phyloP scores from a whole-genome alignment of 495 filamentous ascomycete species.

The Aspergillus cavernicola region DNA sequence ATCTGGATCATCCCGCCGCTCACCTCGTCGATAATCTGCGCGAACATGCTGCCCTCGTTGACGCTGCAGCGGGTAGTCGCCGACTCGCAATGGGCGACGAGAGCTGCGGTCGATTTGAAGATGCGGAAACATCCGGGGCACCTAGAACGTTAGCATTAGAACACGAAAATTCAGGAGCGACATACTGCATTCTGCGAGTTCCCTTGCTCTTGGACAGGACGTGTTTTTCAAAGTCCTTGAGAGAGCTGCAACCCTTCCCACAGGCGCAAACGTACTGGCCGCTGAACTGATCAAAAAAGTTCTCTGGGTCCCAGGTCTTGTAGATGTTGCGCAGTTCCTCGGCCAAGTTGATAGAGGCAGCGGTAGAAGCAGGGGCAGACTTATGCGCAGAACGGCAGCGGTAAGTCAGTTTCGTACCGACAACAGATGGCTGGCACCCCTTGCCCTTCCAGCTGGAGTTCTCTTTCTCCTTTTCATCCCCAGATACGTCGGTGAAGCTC shows the following conservation, averaged over 20 bases:
- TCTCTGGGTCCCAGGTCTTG: conserved; percentile 21
- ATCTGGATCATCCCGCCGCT: conserved; percentile 46
- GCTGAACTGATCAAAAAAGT: conserved; percentile 21
- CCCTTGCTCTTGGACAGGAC: conserved; percentile 17
- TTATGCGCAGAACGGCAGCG: not conserved
- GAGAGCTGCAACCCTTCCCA: conserved; percentile 7
- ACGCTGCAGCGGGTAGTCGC: conserved; percentile 40
- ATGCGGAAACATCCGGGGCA: conserved; percentile 44
- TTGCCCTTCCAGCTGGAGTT: conserved; percentile 4
- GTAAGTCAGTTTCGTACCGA: not conserved
- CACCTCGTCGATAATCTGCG: conserved; percentile 42
- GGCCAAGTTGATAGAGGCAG: not conserved
- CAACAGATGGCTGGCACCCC: not conserved
- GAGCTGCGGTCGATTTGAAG: conserved; percentile 40
- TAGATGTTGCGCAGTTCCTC: conserved; percentile 15
- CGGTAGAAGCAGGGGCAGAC: not conserved
- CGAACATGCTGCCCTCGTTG: conserved; percentile 28
- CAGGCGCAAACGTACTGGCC: conserved; percentile 26
- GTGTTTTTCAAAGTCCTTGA: conserved; percentile 21
- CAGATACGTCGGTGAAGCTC: not conserved
- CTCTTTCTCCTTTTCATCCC: not conserved
- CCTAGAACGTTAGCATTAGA: no score
- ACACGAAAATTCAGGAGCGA: not conserved
- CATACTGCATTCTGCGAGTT: conserved; percentile 14
- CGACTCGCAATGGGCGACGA: conserved; percentile 50